Conservation (phyloP, 2,329 filamentous ascomycete species). For the Botryosphaeria dothidea region DNA sequence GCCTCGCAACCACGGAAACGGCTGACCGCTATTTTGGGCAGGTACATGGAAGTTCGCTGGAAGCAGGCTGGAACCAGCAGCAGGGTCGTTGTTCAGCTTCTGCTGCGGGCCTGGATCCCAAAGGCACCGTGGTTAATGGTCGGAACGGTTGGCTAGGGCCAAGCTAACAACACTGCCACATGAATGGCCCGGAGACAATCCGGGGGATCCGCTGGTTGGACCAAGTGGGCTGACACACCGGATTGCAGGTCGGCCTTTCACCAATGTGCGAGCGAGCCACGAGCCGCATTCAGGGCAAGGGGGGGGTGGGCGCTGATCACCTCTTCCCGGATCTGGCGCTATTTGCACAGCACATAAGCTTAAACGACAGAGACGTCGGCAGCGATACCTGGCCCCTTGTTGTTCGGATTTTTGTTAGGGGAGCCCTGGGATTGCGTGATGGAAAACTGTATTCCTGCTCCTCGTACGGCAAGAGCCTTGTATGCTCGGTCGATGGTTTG, state of each 20-base stretch:
- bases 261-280: not conserved
- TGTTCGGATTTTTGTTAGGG: not conserved
- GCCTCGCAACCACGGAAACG: not conserved
- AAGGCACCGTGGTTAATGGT: not conserved
- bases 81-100: not conserved
- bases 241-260: not conserved
- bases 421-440: not conserved
- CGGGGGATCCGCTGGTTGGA: not conserved
- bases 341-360: not conserved
- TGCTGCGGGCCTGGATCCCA: not conserved
- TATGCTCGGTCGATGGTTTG: not conserved
- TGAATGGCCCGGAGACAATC: not conserved
- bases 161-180: not conserved
- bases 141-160: not conserved
- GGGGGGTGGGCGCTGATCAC: not conserved
- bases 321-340: not conserved
- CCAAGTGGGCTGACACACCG: not conserved
- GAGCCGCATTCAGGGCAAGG: slow-evolving; percentile 10
- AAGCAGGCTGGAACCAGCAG: not conserved
- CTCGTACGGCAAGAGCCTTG: not conserved
- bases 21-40: not conserved
- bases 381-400: not conserved
- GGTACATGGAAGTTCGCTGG: not conserved
- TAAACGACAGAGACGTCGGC: not conserved
- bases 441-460: too few species aligned